Percentiles rank a stretch among this genome's conserved stretches.
Conservation (phyloP, 2,329 filamentous ascomycete species). For the Fusarium agapanthi region DNA sequence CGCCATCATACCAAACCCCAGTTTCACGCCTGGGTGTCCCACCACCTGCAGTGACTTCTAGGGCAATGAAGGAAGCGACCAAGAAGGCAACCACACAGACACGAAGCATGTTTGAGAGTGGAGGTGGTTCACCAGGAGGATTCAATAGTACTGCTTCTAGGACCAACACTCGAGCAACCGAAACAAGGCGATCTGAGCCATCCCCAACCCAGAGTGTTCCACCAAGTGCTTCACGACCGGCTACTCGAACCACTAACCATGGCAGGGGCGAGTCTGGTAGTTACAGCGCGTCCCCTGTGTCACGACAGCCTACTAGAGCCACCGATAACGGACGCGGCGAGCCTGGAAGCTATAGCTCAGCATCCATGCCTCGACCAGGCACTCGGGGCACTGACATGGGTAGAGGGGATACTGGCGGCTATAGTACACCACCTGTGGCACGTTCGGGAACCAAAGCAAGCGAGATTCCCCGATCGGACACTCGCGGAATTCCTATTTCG, state of each 20-base stretch:
- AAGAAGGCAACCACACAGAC: conserved; percentile 88
- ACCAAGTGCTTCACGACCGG: conserved; percentile 21
- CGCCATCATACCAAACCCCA: conserved; percentile 77
- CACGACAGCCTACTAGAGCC: conserved; percentile 46
- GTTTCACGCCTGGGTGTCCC: conserved; percentile 86
- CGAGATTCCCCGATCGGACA: conserved; percentile 34
- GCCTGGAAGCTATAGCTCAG: conserved; percentile 33
- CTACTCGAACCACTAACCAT: conserved; percentile 21
- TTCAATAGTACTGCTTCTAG: conserved; percentile 44
- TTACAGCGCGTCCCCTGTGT: conserved; percentile 48
- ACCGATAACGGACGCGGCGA: conserved; percentile 42
- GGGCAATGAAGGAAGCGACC: conserved; percentile 94
- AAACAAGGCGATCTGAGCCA: conserved; percentile 30
- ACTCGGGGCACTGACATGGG: conserved; percentile 37
- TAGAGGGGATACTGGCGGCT: conserved; percentile 41
- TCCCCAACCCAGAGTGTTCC: conserved; percentile 25
- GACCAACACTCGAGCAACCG: conserved; percentile 27
- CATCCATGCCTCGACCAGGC: conserved; percentile 37
- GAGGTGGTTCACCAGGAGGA: conserved; percentile 43
- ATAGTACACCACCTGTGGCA: conserved; percentile 33
- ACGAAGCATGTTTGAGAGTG: conserved; percentile 75
- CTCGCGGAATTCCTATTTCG: conserved; percentile 52
- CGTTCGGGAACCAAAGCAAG: conserved; percentile 38
- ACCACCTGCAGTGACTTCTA: conserved; percentile 89
- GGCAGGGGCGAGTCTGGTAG: conserved; percentile 33